phyloP scores from a whole-genome alignment of 2,329 filamentous ascomycete species.

The Biscogniauxia marginata region DNA sequence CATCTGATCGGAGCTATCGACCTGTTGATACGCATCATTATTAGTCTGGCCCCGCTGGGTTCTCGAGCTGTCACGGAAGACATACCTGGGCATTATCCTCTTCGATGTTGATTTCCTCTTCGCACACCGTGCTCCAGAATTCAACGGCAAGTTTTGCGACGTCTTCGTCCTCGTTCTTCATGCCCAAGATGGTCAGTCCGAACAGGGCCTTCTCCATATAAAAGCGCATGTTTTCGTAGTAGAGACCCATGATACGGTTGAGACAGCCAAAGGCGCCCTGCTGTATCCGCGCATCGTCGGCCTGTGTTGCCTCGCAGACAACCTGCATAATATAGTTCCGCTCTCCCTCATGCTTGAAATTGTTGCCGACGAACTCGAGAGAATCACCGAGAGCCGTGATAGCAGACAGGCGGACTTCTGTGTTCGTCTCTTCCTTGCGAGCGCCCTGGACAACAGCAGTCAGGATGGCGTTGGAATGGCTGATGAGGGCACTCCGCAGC shows the following conservation, averaged over 20 bases:
- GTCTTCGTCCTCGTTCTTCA: conserved; percentile 98
- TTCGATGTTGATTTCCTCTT: conserved; percentile 97
- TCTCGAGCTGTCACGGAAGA: conserved; percentile 8
- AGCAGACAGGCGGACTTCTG: conserved; percentile 86
- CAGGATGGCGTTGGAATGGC: conserved; percentile 95
- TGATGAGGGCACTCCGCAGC: conserved; percentile 73
- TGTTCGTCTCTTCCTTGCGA: conserved; percentile 90
- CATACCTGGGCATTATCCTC: conserved; percentile 85
- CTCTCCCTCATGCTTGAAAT: conserved; percentile 99
- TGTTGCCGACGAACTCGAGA: conserved; percentile 94
- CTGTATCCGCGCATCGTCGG: conserved; percentile 85
- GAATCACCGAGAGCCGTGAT: conserved; percentile 94
- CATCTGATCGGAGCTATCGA: conserved; percentile 77
- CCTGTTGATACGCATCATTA: conserved; percentile 32
- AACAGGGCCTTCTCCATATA: conserved; percentile 99
- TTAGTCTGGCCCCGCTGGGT: conserved; percentile 5
- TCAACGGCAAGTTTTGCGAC: conserved; percentile 97
- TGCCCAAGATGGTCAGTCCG: conserved; percentile 93
- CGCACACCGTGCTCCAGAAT: conserved; percentile 99
- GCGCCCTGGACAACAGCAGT: conserved; percentile 97
- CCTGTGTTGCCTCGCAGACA: conserved; percentile 97
- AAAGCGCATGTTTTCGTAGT: conserved; percentile 99
- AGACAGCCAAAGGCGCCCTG: conserved; percentile 95
- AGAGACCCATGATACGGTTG: conserved; percentile 97
- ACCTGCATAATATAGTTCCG: conserved; percentile 99